phyloP scores from a whole-genome alignment of 768 basidiomycete genomes.

The Suillus discolor region DNA sequence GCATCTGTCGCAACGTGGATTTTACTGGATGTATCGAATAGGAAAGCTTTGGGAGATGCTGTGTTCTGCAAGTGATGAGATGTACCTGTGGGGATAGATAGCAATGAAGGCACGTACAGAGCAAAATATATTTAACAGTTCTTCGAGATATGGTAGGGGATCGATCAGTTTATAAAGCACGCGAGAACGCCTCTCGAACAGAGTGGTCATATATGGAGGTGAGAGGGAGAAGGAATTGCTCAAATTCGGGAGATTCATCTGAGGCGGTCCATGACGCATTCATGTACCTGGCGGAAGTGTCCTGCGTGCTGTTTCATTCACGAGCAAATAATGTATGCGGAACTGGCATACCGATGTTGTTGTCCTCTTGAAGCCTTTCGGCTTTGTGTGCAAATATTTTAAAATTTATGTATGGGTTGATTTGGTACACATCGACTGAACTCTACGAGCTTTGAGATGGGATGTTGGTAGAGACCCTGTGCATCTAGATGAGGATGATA shows the following conservation, averaged over 20 bases:
- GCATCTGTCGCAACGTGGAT: slow-evolving; percentile 94
- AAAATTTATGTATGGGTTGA: slow-evolving; percentile 76
- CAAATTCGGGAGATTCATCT: slow-evolving; percentile 76
- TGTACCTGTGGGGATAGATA: neutral
- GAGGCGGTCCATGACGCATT: slow-evolving; percentile 82
- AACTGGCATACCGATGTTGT: slow-evolving; percentile 71
- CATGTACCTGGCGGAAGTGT: slow-evolving; percentile 89
- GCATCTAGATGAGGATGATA: neutral
- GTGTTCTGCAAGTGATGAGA: slow-evolving; percentile 61
- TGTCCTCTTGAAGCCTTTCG: slow-evolving; percentile 88
- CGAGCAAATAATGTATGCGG: neutral
- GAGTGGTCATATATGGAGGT: slow-evolving; percentile 95
- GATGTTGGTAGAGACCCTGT: slow-evolving; percentile 83
- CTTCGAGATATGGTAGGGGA: slow-evolving; percentile 84
- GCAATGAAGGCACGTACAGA: slow-evolving; percentile 47
- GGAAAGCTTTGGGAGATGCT: slow-evolving; percentile 89
- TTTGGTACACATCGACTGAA: slow-evolving; percentile 72
- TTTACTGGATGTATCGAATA: slow-evolving; percentile 85
- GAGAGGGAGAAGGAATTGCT: slow-evolving; percentile 77
- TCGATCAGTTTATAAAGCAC: slow-evolving; percentile 87
- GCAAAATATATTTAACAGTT: slow-evolving; percentile 84
- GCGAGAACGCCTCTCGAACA: slow-evolving; percentile 84
- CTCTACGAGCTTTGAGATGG: slow-evolving; percentile 80
- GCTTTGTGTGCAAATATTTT: slow-evolving; percentile 97
- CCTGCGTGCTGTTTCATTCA: slow-evolving; percentile 49